Base-by-base conservation (phyloP, 73 alveolate species). In the Strombidium stylifer region DNA sequence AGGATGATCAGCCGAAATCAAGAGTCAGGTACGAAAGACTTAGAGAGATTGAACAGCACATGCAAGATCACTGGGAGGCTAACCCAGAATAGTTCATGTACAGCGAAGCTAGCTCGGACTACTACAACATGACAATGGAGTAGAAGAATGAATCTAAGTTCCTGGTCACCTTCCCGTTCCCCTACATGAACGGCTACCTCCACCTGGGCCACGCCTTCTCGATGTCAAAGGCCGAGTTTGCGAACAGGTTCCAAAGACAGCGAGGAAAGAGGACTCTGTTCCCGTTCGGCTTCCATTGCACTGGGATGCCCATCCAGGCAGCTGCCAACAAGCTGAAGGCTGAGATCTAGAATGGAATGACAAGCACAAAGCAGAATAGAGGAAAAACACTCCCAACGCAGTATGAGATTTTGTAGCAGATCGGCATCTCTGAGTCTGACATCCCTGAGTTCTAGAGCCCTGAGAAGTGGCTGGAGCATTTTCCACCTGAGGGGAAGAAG, bases 241-340 rank as follows among this genome's bases (percentile, higher is more conserved):
- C 87, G 23, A 94, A 96, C 31, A 76, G 99, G 23, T 97, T 72
- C 51, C 92, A 93, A 77, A 81, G 97, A 46, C 85, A 92, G 72
- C 62, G 55, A 18, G 99, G 99, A 10, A 92, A 91, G 72, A 87
- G 84, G 39, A 98, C 87, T 14, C 90, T 97, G 44, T 86, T 93
- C 72, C 99, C 99, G 19, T 95, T 95, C 64, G 98, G 96, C 58
- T 95, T 97, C 87, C 99, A 97, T 81, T 93, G 99, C 81, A 95
- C 99, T 0, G 99, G 99, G 27, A 93, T 95, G 99, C 99, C 99
- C 36, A 97, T 97, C 6, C 91, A 97, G 32, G 99, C 99, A 3
- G 96, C 98, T 6, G 99, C 99, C 14, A 55, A 73, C 81, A 97
- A 85, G 65, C 91, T 97, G 21, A 61, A 72, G 42, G 79, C 87